These are phyloP conservation scores for Harringtonia aguacate DNA, from an alignment of 2,329 filamentous ascomycete genomes.

Conservation along the genomic window DNA sequence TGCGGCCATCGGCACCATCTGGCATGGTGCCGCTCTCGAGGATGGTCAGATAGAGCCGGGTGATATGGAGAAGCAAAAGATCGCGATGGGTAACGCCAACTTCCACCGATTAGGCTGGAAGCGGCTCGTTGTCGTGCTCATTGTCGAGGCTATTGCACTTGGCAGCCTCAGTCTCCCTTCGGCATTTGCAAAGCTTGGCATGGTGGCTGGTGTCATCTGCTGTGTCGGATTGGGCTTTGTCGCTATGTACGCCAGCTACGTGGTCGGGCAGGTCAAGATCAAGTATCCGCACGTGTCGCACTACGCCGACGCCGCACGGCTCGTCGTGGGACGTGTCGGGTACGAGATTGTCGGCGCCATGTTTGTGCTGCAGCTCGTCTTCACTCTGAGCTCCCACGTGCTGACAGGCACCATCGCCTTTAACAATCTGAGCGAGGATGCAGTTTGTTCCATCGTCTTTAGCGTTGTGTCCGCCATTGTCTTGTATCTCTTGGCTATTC, in stretches of 20 bases:
- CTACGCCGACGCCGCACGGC: conserved; percentile 56
- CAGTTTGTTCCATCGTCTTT: conserved; percentile 33
- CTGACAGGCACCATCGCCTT: conserved; percentile 61
- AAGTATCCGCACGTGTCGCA: conserved; percentile 47
- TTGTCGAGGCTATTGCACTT: conserved; percentile 46
- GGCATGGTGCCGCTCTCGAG: too few species aligned
- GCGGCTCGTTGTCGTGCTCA: conserved; percentile 41
- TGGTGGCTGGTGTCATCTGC: conserved; percentile 25
- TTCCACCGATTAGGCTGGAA: conserved; percentile 47
- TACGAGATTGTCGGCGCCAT: conserved; percentile 52
- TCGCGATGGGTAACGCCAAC: conserved; percentile 28
- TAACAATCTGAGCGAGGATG: conserved; percentile 50
- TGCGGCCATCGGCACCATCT: background rate
- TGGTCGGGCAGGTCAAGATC: conserved; percentile 34
- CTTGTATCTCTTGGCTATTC: conserved; percentile 33
- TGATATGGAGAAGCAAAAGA: conserved; percentile 6
- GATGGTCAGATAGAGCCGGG: background rate
- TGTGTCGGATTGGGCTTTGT: conserved; percentile 20
- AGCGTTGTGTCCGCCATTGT: conserved; percentile 34
- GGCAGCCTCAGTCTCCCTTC: conserved; percentile 39
- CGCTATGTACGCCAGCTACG: conserved; percentile 29
- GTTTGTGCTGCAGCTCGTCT: conserved; percentile 54
- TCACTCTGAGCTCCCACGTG: conserved; percentile 62
- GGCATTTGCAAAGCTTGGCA: conserved; percentile 42
- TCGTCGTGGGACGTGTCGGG: conserved; percentile 49